A percentile compares a stretch with the other conserved stretches of the same genome.
phyloP scores from a whole-genome alignment of 805 yeast species.

The Jamesozyma spencerorum region DNA sequence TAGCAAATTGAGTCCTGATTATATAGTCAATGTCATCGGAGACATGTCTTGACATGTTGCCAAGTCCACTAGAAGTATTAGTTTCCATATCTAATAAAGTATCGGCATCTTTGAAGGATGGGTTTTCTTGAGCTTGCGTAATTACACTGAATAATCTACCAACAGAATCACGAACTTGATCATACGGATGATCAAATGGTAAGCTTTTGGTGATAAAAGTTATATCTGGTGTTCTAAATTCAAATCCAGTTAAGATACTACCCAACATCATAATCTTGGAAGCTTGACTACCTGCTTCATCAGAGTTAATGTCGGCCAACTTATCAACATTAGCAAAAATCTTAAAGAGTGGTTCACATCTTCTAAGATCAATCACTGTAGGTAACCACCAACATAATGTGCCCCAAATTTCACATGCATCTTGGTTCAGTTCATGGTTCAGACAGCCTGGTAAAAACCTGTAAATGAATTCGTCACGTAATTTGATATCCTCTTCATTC shows the following conservation, averaged over 20 bases:
- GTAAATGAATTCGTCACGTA: slow-evolving; percentile 41
- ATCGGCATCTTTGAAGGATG: slow-evolving; percentile 11
- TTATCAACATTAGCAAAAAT: slow-evolving; percentile 38
- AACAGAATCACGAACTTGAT: slow-evolving; percentile 59
- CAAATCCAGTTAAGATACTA: slow-evolving; percentile 38
- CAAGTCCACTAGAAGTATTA: slow-evolving; percentile 26
- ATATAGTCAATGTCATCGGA: slow-evolving; percentile 29
- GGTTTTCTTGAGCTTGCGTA: slow-evolving; percentile 12
- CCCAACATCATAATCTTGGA: slow-evolving; percentile 46
- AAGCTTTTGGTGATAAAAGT: slow-evolving; percentile 36
- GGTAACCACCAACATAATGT: slow-evolving; percentile 71
- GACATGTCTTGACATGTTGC: slow-evolving; percentile 26
- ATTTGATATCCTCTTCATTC: slow-evolving; percentile 24
- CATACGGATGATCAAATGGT: slow-evolving; percentile 53
- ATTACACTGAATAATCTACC: slow-evolving; percentile 43
- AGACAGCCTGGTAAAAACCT: slow-evolving; percentile 40
- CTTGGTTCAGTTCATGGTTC: slow-evolving; percentile 58
- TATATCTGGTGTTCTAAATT: slow-evolving; percentile 47
- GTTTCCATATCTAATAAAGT: slow-evolving; percentile 11
- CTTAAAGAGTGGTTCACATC: slow-evolving; percentile 47
- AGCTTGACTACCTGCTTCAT: slow-evolving; percentile 58
- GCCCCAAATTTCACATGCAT: slow-evolving; percentile 65
- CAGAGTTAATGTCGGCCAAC: slow-evolving; percentile 39
- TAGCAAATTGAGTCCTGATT: slow-evolving; percentile 38
- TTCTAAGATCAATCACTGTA: slow-evolving; percentile 53